A percentile compares a stretch with the other conserved stretches of the same genome.
These are phyloP conservation scores for Fusarium nematophilum DNA, from an alignment of 2,329 filamentous ascomycete genomes.

Conservation along the genomic window DNA sequence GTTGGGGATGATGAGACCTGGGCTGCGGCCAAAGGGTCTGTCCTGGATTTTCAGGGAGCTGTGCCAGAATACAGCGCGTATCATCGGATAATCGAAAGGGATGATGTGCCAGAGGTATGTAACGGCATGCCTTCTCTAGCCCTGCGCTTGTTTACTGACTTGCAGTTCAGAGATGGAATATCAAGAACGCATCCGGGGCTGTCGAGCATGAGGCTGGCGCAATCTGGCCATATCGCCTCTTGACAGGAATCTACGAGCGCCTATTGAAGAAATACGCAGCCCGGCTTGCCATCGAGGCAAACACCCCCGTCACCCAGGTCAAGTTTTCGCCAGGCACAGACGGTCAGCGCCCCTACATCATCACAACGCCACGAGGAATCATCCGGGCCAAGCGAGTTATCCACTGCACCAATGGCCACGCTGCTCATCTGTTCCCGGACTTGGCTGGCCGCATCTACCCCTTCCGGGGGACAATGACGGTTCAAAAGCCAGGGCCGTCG, in stretches of 20 bases:
- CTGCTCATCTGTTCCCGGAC: slow-evolving; percentile 60
- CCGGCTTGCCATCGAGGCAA: slow-evolving; percentile 50
- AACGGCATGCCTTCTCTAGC: not conserved
- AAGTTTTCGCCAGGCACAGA: too few species aligned
- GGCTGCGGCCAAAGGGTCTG: slow-evolving; percentile 25
- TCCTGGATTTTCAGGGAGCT: slow-evolving; percentile 27
- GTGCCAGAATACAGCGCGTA: slow-evolving; percentile 27
- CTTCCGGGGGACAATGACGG: slow-evolving; percentile 59
- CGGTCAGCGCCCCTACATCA: slow-evolving; percentile 50
- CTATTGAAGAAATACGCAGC: slow-evolving; percentile 47
- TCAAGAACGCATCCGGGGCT: slow-evolving; percentile 47
- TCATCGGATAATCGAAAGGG: slow-evolving; percentile 31
- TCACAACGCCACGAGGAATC: slow-evolving; percentile 58
- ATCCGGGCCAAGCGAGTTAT: slow-evolving; percentile 61
- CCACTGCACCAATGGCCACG: slow-evolving; percentile 67
- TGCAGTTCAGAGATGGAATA: slow-evolving; percentile 34
- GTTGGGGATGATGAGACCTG: slow-evolving; percentile 35
- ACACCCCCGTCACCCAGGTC: slow-evolving; percentile 50
- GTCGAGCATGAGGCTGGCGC: slow-evolving; percentile 57
- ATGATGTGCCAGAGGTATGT: slow-evolving; percentile 8
- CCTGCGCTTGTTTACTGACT: not conserved
- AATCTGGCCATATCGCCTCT: slow-evolving; percentile 61
- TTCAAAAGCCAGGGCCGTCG: slow-evolving; percentile 53
- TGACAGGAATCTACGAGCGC: slow-evolving; percentile 54
- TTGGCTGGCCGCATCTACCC: slow-evolving; percentile 57